phyloP scores from a whole-genome alignment of 2,329 filamentous ascomycete genomes.

The Dichotomopilus funicola region DNA sequence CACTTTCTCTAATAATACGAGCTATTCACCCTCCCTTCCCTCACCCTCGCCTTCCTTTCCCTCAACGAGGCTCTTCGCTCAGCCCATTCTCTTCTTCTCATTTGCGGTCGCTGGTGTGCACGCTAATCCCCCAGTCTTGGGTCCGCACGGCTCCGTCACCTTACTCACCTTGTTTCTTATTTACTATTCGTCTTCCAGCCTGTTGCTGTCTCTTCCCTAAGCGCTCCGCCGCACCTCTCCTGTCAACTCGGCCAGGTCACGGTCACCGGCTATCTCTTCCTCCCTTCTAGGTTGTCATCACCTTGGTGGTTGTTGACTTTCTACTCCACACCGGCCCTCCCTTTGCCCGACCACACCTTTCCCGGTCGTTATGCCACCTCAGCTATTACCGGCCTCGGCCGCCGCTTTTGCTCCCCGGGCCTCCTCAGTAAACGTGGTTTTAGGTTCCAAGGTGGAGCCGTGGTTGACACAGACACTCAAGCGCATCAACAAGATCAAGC shows the following conservation, averaged over 20 bases:
- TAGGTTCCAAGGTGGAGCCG: constrained; percentile 85
- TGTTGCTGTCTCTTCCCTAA: constrained; percentile 29
- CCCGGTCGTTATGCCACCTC: constrained; percentile 64
- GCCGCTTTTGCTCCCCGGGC: constrained; percentile 89
- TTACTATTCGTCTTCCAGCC: constrained; percentile 33
- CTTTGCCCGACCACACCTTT: constrained; percentile 19
- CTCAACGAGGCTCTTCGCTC: constrained; percentile 52
- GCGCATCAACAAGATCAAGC: constrained; percentile 93
- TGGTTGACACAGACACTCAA: constrained; percentile 97
- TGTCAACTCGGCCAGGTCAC: constrained; percentile 7
- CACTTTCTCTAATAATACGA: constrained; percentile 36
- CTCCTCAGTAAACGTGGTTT: constrained; percentile 87
- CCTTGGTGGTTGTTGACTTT: constrained; percentile 8
- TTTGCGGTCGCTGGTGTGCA: constrained; percentile 55
- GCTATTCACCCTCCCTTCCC: constrained; percentile 41
- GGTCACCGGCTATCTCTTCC: background rate
- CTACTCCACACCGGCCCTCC: constrained; percentile 20
- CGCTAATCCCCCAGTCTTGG: constrained; percentile 51
- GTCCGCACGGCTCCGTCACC: constrained; percentile 44
- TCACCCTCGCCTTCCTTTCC: constrained; percentile 25
- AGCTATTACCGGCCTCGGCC: constrained; percentile 89
- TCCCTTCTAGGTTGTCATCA: constrained; percentile 3
- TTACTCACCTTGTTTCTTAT: constrained; percentile 36
- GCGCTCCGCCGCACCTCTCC: constrained; percentile 33
- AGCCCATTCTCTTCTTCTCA: constrained; percentile 49